Conservation (phyloP, 495 filamentous ascomycete genomes). For the Tuber microsphaerosporum region DNA sequence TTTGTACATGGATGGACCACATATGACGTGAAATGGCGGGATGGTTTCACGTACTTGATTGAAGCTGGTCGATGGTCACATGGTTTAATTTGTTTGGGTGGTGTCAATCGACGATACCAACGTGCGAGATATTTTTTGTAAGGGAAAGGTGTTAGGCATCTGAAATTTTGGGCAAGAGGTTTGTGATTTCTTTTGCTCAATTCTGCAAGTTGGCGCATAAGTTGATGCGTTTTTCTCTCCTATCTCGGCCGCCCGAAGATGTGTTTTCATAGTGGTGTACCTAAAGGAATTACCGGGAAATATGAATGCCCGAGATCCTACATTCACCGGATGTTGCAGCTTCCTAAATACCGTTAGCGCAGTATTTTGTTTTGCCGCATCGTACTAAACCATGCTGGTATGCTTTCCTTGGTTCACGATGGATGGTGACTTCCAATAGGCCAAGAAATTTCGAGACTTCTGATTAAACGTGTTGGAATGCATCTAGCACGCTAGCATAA, state of each 20-base stretch:
- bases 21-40: slow-evolving; percentile 1
- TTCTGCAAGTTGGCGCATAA: slow-evolving; percentile 21
- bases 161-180: slow-evolving; percentile 36
- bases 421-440: neutral
- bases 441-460: neutral
- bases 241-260: slow-evolving; percentile 11
- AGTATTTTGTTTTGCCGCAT: neutral
- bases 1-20: slow-evolving; percentile 5
- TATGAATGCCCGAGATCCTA: neutral
- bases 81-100: slow-evolving; percentile 28
- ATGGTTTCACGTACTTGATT: slow-evolving; percentile 2
- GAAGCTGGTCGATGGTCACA: neutral
- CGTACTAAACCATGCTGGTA: neutral
- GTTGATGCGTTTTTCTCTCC: slow-evolving; percentile 21
- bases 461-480: neutral
- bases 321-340: neutral
- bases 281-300: slow-evolving; percentile 19
- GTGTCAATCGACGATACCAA: slow-evolving; percentile 27
- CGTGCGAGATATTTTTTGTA: slow-evolving; percentile 12
- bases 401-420: neutral
- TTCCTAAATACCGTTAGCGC: neutral
- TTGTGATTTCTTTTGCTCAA: slow-evolving; percentile 26
- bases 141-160: slow-evolving; percentile 17
- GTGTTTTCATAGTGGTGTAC: slow-evolving; percentile 21
- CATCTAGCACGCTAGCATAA: neutral